Percentiles rank a stretch among this genome's conserved stretches.
phyloP scores from a whole-genome alignment of 192 early-diverging fungal species.

The Gaertneriomyces semiglobifer region DNA sequence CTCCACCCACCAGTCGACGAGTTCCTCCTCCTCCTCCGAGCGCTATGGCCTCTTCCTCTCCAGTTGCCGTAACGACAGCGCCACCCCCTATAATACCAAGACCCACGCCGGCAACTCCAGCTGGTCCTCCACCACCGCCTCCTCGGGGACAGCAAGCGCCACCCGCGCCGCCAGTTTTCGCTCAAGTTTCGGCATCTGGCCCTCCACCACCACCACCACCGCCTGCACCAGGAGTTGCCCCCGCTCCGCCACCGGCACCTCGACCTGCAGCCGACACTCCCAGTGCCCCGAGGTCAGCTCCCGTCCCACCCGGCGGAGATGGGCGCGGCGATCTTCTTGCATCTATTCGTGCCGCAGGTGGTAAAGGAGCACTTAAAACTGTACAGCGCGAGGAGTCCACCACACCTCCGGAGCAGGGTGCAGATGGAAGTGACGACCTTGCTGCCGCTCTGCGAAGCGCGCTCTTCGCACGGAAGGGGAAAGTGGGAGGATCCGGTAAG shows the following conservation, averaged over 20 bases:
- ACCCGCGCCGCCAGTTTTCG: slow-evolving; percentile 16
- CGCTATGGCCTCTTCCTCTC: slow-evolving; percentile 14
- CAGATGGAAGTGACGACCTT: slow-evolving; percentile 20
- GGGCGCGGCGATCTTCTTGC: slow-evolving; percentile 26
- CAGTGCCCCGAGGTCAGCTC: slow-evolving; percentile 23
- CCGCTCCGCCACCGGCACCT: slow-evolving; percentile 32
- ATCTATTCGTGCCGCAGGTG: slow-evolving; percentile 34
- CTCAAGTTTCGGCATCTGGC: neutral
- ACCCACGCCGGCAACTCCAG: neutral
- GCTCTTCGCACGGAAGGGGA: slow-evolving; percentile 5
- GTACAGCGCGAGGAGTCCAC: slow-evolving; percentile 6
- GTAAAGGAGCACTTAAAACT: slow-evolving; percentile 29
- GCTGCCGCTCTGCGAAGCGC: slow-evolving; percentile 36
- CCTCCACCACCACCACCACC: slow-evolving; percentile 29
- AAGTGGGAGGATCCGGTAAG: slow-evolving; percentile 22
- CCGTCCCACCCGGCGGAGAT: slow-evolving; percentile 20
- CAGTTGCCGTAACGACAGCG: slow-evolving; percentile 19
- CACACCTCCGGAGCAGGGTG: slow-evolving; percentile 17
- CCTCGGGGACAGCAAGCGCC: slow-evolving; percentile 5
- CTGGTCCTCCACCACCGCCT: slow-evolving; percentile 19
- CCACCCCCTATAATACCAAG: slow-evolving; percentile 23
- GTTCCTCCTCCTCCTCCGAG: slow-evolving; percentile 34
- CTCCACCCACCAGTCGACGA: slow-evolving; percentile 24
- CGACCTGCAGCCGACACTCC: neutral
- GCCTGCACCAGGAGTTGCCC: slow-evolving; percentile 9